Evolutionary conservation across 129 eudicot genomes (phyloP).

Genomic region (Arctium minus): DNA sequence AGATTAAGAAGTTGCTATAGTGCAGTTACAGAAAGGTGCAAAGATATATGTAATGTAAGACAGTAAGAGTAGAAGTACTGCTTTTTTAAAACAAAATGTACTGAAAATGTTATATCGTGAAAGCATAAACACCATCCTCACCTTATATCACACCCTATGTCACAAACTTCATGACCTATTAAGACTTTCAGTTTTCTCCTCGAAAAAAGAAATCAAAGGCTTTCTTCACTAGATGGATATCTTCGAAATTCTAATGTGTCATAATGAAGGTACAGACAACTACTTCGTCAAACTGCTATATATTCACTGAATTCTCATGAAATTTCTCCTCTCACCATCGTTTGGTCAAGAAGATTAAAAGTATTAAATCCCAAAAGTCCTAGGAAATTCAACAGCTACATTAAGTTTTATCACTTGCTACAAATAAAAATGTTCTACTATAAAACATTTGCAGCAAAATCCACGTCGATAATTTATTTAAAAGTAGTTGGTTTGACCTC

Average conservation of each 20-base stretch:
- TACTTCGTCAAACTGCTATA: too few species aligned
- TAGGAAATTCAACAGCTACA: background rate
- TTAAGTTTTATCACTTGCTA: background rate
- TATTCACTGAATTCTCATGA: background rate
- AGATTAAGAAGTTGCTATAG: too few species aligned
- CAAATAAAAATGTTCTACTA: background rate
- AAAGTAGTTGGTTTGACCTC: background rate
- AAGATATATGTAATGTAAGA: too few species aligned
- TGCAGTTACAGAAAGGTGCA: too few species aligned
- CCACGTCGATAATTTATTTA: too few species aligned
- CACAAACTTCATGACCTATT: background rate
- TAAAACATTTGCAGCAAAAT: too few species aligned
- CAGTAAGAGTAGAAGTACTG: too few species aligned
- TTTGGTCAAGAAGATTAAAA: background rate
- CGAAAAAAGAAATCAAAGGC: background rate
- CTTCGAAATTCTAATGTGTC: background rate
- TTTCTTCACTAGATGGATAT: background rate
- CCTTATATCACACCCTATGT: too few species aligned
- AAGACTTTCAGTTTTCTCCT: background rate
- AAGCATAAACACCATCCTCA: too few species aligned
- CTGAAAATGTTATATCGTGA: too few species aligned
- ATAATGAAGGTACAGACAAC: background rate
- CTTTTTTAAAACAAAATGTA: too few species aligned
- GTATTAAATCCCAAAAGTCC: background rate
- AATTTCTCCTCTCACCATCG: background rate